Conservation (phyloP, 2,329 filamentous ascomycete species). For the Phyllosticta citribraziliensis region DNA sequence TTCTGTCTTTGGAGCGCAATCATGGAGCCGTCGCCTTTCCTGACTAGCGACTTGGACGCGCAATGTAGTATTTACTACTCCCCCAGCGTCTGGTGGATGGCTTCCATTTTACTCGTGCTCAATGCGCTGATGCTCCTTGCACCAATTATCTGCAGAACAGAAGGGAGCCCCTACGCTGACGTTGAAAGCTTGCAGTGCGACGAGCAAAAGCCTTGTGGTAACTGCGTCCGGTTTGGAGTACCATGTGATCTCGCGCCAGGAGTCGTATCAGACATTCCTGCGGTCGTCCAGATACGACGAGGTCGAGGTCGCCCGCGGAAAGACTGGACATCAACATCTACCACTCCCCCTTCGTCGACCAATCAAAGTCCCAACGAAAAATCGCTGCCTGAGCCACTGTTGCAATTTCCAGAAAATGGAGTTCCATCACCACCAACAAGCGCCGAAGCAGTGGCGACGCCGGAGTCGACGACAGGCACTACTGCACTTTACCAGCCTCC, state of each 20-base stretch:
- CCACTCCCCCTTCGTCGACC: neutral
- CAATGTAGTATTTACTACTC: neutral
- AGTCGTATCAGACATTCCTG: neutral
- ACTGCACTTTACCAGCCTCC: neutral
- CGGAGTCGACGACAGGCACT: neutral
- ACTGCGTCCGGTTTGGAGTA: neutral
- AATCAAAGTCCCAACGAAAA: neutral
- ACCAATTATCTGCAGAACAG: neutral
- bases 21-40: neutral
- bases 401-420: neutral
- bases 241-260: neutral
- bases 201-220: neutral
- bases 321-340: neutral
- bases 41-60: neutral
- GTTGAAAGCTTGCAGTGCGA: neutral
- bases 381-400: neutral
- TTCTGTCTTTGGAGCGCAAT: neutral
- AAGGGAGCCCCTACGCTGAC: neutral
- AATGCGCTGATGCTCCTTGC: too few species aligned
- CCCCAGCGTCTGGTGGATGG: neutral
- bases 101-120: neutral
- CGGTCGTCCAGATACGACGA: neutral
- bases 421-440: neutral
- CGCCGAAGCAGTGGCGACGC: neutral
- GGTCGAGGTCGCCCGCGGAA: neutral